Conservation (phyloP, 2,329 filamentous ascomycete species). For the Apiospora malaysiana region DNA sequence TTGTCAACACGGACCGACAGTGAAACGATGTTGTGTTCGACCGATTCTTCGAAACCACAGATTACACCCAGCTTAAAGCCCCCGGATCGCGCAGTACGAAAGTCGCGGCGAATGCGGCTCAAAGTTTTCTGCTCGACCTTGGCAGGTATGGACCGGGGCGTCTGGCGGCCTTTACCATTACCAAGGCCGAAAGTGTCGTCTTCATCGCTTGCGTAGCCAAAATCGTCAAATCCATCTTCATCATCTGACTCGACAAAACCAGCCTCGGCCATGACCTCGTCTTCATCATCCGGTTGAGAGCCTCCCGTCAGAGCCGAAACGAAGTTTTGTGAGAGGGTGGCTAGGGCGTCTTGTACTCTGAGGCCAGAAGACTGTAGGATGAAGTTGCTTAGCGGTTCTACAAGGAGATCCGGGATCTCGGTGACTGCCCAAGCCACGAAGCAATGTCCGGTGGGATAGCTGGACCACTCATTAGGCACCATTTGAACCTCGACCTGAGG, state of each 20-base stretch:
- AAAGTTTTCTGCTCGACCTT: conserved; percentile 20
- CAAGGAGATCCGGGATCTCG: conserved; percentile 30
- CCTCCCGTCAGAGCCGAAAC: not conserved
- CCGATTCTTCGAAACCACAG: conserved; percentile 48
- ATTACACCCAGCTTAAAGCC: conserved; percentile 75
- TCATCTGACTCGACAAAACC: conserved; percentile 28
- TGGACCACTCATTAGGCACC: conserved; percentile 42
- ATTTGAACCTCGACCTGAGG: conserved; percentile 44
- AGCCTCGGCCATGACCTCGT: conserved; percentile 31
- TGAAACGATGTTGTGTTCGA: conserved; percentile 59
- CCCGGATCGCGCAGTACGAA: conserved; percentile 63
- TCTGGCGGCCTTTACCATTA: not conserved
- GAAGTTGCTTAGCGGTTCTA: conserved; percentile 32
- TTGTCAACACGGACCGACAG: conserved; percentile 73
- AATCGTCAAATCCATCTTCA: conserved; percentile 37
- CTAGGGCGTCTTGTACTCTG: conserved; percentile 32
- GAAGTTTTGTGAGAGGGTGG: conserved; percentile 39
- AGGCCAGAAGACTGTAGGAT: conserved; percentile 30
- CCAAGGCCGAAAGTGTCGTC: conserved; percentile 40
- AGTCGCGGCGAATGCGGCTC: conserved; percentile 61
- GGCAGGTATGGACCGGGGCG: conserved; percentile 28
- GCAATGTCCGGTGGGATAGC: conserved; percentile 33
- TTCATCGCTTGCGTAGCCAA: conserved; percentile 37
- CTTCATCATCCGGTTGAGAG: conserved; percentile 40
- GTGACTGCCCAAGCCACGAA: conserved; percentile 36